Evolutionary conservation across 2,329 filamentous ascomycete genomes (phyloP).

Genomic region (Colletotrichum siamense): DNA sequence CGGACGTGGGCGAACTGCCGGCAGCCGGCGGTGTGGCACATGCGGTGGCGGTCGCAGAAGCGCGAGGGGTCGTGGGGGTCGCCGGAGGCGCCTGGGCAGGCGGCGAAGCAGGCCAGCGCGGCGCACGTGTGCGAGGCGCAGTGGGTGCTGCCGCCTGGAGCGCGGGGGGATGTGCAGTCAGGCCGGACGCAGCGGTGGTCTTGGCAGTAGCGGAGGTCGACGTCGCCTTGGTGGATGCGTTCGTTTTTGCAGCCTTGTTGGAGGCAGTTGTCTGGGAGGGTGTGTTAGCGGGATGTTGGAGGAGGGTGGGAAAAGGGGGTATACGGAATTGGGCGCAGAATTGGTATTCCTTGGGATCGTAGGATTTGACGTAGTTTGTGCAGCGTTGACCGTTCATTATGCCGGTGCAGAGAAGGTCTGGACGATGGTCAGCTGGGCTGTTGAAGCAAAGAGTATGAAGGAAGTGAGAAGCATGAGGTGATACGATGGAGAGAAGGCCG

Average conservation of each 20-base stretch:
- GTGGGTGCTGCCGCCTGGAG: constrained; percentile 17
- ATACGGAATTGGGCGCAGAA: constrained; percentile 22
- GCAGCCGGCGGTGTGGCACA: constrained; percentile 28
- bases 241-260: constrained; percentile 27
- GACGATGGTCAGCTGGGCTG: background rate
- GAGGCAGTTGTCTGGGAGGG: constrained; percentile 31
- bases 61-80: constrained; percentile 21
- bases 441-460: background rate
- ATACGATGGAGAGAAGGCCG: background rate
- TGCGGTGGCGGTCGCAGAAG: constrained; percentile 34
- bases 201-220: constrained; percentile 29
- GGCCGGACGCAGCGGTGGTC: constrained; percentile 32
- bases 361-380: constrained; percentile 14
- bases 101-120: constrained; percentile 27
- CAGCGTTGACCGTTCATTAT: constrained; percentile 8
- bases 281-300: background rate
- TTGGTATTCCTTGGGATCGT: constrained; percentile 15
- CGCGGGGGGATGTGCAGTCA: constrained; percentile 24
- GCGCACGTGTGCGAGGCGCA: constrained; percentile 34
- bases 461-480: background rate
- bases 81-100: constrained; percentile 23
- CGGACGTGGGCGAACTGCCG: constrained; percentile 30
- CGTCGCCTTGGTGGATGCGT: constrained; percentile 20
- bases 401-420: constrained; percentile 16
- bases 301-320: background rate